Conservation (phyloP, 1,284 basidiomycete species). For the Malassezia psittaci region DNA sequence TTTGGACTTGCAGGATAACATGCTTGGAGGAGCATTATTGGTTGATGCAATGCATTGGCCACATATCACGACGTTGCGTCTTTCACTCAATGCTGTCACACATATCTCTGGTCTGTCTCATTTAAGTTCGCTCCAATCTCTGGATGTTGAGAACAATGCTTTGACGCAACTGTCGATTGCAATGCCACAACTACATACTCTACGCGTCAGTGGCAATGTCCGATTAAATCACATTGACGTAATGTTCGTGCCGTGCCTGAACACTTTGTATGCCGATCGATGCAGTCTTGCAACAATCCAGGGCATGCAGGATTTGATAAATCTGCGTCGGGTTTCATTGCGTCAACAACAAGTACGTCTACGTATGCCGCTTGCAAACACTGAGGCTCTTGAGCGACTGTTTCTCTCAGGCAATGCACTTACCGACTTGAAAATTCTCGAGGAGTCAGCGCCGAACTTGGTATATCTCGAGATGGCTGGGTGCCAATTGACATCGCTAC, state of each 20-base stretch:
- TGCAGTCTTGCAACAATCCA: slow-evolving; percentile 58
- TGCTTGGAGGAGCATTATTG: slow-evolving; percentile 57
- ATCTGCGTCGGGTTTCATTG: slow-evolving; percentile 79
- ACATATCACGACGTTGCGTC: slow-evolving; percentile 65
- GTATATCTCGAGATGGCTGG: slow-evolving; percentile 85
- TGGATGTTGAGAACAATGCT: slow-evolving; percentile 71
- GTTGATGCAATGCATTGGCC: slow-evolving; percentile 25
- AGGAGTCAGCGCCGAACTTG: slow-evolving; percentile 49
- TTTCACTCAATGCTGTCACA: slow-evolving; percentile 64
- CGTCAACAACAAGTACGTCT: slow-evolving; percentile 63
- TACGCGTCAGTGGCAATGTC: slow-evolving; percentile 71
- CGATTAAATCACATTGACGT: slow-evolving; percentile 62
- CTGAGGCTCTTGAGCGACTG: slow-evolving; percentile 77
- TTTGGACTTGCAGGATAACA: slow-evolving; percentile 70
- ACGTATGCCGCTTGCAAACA: slow-evolving; percentile 56
- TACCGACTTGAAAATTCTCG: slow-evolving; percentile 12
- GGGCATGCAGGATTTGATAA: slow-evolving; percentile 54
- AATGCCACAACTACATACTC: slow-evolving; percentile 54
- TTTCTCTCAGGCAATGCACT: slow-evolving; percentile 73
- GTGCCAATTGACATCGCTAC: slow-evolving; percentile 70
- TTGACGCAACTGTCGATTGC: slow-evolving; percentile 53
- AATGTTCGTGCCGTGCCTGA: slow-evolving; percentile 60
- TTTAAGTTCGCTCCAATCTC: slow-evolving; percentile 57
- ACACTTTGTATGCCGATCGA: slow-evolving; percentile 85
- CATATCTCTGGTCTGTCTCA: slow-evolving; percentile 21